Percentiles rank a stretch among this genome's conserved stretches.
phyloP scores from a whole-genome alignment of 495 filamentous ascomycete species.

The Aspergillus conjunctus region DNA sequence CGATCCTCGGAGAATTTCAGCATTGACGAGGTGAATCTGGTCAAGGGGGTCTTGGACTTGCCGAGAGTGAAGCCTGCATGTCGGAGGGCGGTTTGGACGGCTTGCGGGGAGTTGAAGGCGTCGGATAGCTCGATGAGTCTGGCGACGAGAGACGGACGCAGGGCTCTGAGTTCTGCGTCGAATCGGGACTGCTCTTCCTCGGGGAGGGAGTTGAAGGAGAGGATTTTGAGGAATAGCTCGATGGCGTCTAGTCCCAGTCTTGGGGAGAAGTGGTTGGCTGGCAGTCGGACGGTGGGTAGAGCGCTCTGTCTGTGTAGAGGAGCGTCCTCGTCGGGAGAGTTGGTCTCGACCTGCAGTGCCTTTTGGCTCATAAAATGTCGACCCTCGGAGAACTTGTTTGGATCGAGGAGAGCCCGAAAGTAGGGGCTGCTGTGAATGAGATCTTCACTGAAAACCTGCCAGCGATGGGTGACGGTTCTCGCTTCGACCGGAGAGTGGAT shows the following conservation, averaged over 20 bases:
- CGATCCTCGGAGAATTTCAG: constrained; percentile 45
- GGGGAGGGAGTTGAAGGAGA: constrained; percentile 34
- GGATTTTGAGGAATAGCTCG: constrained; percentile 41
- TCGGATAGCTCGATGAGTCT: constrained; percentile 42
- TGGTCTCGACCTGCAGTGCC: constrained; percentile 1
- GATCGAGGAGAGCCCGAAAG: constrained; percentile 49
- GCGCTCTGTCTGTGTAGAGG: constrained; percentile 2
- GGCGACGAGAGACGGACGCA: constrained; percentile 35
- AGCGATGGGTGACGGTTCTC: constrained; percentile 23
- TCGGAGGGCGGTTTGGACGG: constrained; percentile 25
- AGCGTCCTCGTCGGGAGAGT: constrained; percentile 4
- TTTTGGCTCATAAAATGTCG: constrained; percentile 37
- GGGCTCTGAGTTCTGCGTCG: constrained; percentile 28
- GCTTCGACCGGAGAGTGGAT: constrained; percentile 6
- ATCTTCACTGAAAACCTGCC: constrained; percentile 40
- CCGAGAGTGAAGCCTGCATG: constrained; percentile 34
- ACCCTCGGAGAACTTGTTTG: constrained; percentile 52
- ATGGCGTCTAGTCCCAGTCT: constrained; percentile 39
- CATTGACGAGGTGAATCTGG: constrained; percentile 30
- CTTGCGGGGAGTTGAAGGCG: constrained; percentile 37
- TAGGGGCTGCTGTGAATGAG: constrained; percentile 44
- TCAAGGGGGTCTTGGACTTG: constrained; percentile 28
- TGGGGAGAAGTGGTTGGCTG: constrained; percentile 24
- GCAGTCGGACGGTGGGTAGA: constrained; percentile 36
- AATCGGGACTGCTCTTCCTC: constrained; percentile 27